Evolutionary conservation across 108 stramenopile genomes (phyloP), one percentile per base, ranked within the genome.

Genomic region (Cylindrotheca fusiformis): DNA sequence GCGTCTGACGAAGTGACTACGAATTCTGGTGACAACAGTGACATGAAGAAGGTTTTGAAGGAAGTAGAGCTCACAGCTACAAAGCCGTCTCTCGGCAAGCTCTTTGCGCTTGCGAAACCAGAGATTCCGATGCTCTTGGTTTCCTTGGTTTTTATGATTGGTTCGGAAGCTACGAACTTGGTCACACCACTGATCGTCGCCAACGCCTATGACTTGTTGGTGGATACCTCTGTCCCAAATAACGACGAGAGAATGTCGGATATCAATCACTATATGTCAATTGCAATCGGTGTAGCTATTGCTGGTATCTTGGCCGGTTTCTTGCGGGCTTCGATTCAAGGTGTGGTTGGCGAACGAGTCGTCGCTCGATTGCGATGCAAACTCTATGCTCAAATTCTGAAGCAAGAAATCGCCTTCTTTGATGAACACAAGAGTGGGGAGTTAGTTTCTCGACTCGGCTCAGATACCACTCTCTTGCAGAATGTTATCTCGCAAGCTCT

Each of bases 401-500:
- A 55, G 12, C 91, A 95, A 68, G 88, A 92, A 46, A 84, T 88
- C 60, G 83, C 82, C 50, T 95, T 93, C 48, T 95, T 88, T 72
- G 94, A 95, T 53, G 75, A 67, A 23, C 73, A 77, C 55, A 77
- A 83, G 30, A 81, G 75, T 23, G 94, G 94, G n/a, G 91, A 90
- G 48, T 55, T 95, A 3, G 71, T 87, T n/a, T 77, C 72, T 23
- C 81, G 90, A 21, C 60, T 95, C 26, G 68, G 72, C 27, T 63
- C 56, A 47, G 94, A 95, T 60, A 85, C 88, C 2, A 60, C 83
- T 0, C 55, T 89, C 6, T 33, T 95, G 10, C 89, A 95, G 54
- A 59, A 71, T 48, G 80, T 71, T 1, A 75, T 80, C 23, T 79
- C 79, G 23, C 32, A 54, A 32, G 65, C 69, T 31, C 29, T 90